phyloP scores from a whole-genome alignment of 2,329 filamentous ascomycete genomes.

The Xylaria polymorpha region DNA sequence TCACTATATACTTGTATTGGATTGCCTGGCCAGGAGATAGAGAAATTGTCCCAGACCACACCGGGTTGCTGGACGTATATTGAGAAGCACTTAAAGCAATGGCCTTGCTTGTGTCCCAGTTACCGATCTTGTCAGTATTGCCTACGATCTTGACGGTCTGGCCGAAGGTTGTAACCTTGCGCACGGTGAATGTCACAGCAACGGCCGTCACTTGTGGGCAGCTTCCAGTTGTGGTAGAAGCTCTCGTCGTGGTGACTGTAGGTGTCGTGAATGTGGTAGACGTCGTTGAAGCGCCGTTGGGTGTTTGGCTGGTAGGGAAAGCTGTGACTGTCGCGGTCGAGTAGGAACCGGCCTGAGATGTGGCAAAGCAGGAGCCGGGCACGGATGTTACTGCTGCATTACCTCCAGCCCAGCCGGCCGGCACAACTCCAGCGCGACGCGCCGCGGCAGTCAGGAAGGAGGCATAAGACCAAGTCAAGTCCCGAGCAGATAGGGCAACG shows the following conservation, averaged over 20 bases:
- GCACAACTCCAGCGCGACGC: slow-evolving; percentile 66
- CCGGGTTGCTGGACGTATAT: slow-evolving; percentile 69
- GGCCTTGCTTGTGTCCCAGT: slow-evolving; percentile 68
- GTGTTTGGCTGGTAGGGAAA: slow-evolving; percentile 63
- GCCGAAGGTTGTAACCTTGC: slow-evolving; percentile 67
- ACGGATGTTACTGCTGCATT: slow-evolving; percentile 58
- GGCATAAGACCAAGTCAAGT: slow-evolving; percentile 62
- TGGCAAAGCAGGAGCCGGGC: slow-evolving; percentile 60
- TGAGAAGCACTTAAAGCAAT: slow-evolving; percentile 66
- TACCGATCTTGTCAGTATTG: slow-evolving; percentile 67
- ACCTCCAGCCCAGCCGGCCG: slow-evolving; percentile 64
- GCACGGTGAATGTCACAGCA: slow-evolving; percentile 71
- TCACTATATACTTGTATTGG: slow-evolving; percentile 76
- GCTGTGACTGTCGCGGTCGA: slow-evolving; percentile 58
- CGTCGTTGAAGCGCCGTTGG: slow-evolving; percentile 48
- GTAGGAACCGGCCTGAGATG: slow-evolving; percentile 64
- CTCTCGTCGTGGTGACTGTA: slow-evolving; percentile 46
- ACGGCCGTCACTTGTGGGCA: slow-evolving; percentile 60
- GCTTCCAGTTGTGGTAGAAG: slow-evolving; percentile 42
- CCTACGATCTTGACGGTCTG: slow-evolving; percentile 75
- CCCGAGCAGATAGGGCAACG: slow-evolving; percentile 69
- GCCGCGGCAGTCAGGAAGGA: slow-evolving; percentile 70
- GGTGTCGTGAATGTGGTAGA: slow-evolving; percentile 43
- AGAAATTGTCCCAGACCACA: slow-evolving; percentile 70
- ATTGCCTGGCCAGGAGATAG: slow-evolving; percentile 67